Evolutionary conservation across 495 filamentous ascomycete species (phyloP).

Genomic region (Polyplosphaeria fusca): DNA sequence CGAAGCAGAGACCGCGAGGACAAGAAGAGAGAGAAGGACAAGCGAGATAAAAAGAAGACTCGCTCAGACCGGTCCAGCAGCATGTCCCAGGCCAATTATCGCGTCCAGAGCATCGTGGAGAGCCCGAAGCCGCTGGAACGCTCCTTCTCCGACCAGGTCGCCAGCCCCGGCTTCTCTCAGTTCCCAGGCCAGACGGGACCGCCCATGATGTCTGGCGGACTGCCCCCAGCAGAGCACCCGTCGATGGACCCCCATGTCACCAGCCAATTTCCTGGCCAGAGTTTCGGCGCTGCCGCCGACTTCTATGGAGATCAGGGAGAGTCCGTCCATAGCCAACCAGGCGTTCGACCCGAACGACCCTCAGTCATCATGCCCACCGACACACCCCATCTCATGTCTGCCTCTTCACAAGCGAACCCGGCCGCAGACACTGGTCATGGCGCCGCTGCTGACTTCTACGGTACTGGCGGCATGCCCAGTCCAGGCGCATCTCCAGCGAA

Average conservation of each 20-base stretch:
- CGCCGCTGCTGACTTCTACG: slow-evolving; percentile 44
- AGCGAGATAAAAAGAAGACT: slow-evolving; percentile 13
- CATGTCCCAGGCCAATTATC: slow-evolving; percentile 6
- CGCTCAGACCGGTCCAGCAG: slow-evolving; percentile 22
- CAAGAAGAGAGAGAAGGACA: slow-evolving; percentile 20
- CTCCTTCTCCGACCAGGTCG: slow-evolving; percentile 42
- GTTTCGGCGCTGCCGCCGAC: slow-evolving; percentile 60
- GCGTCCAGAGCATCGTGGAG: slow-evolving; percentile 19
- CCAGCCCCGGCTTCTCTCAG: slow-evolving; percentile 44
- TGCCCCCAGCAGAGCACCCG: slow-evolving; percentile 17
- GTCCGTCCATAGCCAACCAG: slow-evolving; percentile 60
- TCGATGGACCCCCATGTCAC: slow-evolving; percentile 52
- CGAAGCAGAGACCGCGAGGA: slow-evolving; percentile 30
- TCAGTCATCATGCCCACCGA: slow-evolving; percentile 50
- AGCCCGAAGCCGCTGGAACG: slow-evolving; percentile 34
- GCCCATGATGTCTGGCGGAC: slow-evolving; percentile 30
- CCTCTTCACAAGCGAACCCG: slow-evolving; percentile 34
- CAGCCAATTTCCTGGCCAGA: slow-evolving; percentile 60
- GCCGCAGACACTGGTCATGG: slow-evolving; percentile 43
- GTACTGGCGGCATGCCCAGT: background rate
- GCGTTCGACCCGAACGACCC: slow-evolving; percentile 53
- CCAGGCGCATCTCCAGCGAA: slow-evolving; percentile 1
- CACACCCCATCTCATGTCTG: slow-evolving; percentile 39
- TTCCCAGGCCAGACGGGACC: slow-evolving; percentile 46
- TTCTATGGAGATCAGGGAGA: slow-evolving; percentile 66